Percentiles rank a stretch among this genome's conserved stretches.
These are phyloP conservation scores for Hyparrhenia diplandra DNA, from an alignment of 176 grass and related monocot genomes.

Conservation along the genomic window DNA sequence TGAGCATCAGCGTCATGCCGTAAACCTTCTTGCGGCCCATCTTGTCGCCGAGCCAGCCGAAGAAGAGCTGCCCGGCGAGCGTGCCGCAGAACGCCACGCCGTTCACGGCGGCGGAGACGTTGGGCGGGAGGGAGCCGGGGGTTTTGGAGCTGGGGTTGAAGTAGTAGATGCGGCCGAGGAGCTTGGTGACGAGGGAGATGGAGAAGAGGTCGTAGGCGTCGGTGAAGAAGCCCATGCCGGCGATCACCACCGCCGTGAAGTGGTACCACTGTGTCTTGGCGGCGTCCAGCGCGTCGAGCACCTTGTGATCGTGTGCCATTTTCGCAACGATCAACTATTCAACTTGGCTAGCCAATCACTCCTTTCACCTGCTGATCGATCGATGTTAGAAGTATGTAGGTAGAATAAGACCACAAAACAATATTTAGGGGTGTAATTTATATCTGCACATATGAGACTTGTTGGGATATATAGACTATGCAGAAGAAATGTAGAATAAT, in stretches of 20 bases:
- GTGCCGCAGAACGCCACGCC: constrained; percentile 77
- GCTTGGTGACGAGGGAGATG: constrained; percentile 55
- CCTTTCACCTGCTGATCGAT: too few species aligned
- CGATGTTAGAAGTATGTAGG: too few species aligned
- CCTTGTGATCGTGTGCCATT: constrained; percentile 17
- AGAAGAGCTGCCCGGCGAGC: constrained; percentile 68
- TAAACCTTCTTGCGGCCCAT: constrained; percentile 73
- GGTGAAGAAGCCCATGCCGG: constrained; percentile 90
- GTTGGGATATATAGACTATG: not conserved
- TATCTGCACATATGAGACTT: too few species aligned
- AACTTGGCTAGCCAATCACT: not conserved
- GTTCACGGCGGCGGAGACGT: constrained; percentile 54
- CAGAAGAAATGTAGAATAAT: not conserved
- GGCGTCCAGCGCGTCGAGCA: constrained; percentile 32
- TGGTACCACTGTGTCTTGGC: constrained; percentile 74
- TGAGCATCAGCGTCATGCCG: constrained; percentile 68
- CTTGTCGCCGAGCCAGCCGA: constrained; percentile 84
- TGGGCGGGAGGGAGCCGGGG: constrained; percentile 57
- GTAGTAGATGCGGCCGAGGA: constrained; percentile 82
- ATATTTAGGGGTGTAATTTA: not conserved
- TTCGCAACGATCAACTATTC: not conserved
- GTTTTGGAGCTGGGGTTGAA: constrained; percentile 12
- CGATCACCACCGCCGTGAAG: constrained; percentile 71
- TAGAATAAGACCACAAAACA: not conserved
- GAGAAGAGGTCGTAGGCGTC: constrained; percentile 81